These are phyloP conservation scores for Tulasnella sp. DNA, from an alignment of 768 basidiomycete genomes.

Conservation along the genomic window DNA sequence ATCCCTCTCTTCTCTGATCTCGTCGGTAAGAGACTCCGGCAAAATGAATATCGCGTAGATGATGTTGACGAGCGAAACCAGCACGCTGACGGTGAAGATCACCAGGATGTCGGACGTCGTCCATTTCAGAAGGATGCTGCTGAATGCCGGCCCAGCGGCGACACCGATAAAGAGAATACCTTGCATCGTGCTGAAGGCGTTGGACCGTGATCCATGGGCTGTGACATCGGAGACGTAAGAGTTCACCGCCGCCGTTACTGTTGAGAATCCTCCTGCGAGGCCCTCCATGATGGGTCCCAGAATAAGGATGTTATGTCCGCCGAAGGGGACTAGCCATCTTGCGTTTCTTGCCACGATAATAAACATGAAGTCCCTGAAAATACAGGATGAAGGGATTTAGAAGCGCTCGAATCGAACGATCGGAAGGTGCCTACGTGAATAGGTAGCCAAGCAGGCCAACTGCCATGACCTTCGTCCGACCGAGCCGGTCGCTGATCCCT, in stretches of 20 bases:
- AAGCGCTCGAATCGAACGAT: constrained; percentile 27
- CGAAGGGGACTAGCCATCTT: constrained; percentile 50
- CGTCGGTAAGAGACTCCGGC: constrained; percentile 46
- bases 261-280: constrained; percentile 64
- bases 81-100: constrained; percentile 52
- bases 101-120: constrained; percentile 43
- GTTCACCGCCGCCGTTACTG: constrained; percentile 52
- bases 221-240: constrained; percentile 71
- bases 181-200: constrained; percentile 53
- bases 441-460: constrained; percentile 65
- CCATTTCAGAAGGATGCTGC: constrained; percentile 49
- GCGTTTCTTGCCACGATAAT: constrained; percentile 62
- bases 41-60: constrained; percentile 57
- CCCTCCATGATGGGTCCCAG: constrained; percentile 78
- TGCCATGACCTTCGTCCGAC: constrained; percentile 70
- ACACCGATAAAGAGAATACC: constrained; percentile 77
- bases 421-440: constrained; percentile 54
- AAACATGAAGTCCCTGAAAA: constrained; percentile 67
- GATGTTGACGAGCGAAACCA: constrained; percentile 47
- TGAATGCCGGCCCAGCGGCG: constrained; percentile 71
- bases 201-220: constrained; percentile 62
- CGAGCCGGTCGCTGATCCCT: constrained; percentile 66
- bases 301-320: constrained; percentile 63
- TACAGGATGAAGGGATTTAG: constrained; percentile 14
- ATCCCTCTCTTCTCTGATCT: constrained; percentile 34